phyloP scores from a whole-genome alignment of 805 yeast species.

The Teunomyces funiuensis region DNA sequence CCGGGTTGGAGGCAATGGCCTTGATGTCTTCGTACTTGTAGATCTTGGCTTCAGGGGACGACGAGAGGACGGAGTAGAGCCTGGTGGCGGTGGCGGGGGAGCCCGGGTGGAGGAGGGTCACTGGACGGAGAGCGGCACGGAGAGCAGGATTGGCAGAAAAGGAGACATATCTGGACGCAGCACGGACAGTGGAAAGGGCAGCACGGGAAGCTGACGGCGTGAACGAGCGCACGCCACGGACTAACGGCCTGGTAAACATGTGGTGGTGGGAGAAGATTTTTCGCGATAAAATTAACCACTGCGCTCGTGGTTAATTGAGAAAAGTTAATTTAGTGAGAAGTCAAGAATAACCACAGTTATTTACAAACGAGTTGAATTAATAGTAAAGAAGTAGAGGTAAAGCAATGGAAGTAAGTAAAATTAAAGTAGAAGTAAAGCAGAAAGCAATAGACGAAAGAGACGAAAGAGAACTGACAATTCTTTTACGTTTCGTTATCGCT shows the following conservation, averaged over 20 bases:
- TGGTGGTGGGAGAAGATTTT: background rate
- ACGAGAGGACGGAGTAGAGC: slow-evolving; percentile 38
- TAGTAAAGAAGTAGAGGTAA: too few relatives aligned
- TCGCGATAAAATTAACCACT: too few relatives aligned
- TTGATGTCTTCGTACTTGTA: slow-evolving; percentile 56
- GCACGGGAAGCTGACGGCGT: background rate
- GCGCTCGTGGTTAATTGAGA: too few relatives aligned
- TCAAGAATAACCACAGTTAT: too few relatives aligned
- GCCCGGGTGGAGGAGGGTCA: background rate
- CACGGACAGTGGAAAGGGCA: background rate
- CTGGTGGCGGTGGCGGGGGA: slow-evolving; percentile 11
- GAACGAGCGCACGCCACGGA: background rate
- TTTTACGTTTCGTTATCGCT: too few relatives aligned
- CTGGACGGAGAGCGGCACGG: background rate
- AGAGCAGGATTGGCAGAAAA: background rate
- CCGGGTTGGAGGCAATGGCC: slow-evolving; percentile 43
- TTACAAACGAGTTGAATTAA: too few relatives aligned
- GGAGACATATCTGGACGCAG: background rate
- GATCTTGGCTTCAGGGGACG: slow-evolving; percentile 43
- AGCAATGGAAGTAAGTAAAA: too few relatives aligned
- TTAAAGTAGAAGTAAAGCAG: too few relatives aligned
- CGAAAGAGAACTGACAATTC: too few relatives aligned
- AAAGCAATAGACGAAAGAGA: too few relatives aligned
- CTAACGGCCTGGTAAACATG: slow-evolving; percentile 4
- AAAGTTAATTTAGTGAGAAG: too few relatives aligned